Evolutionary conservation across 768 basidiomycete species (phyloP).

Genomic region (Clathrus columnatus): DNA sequence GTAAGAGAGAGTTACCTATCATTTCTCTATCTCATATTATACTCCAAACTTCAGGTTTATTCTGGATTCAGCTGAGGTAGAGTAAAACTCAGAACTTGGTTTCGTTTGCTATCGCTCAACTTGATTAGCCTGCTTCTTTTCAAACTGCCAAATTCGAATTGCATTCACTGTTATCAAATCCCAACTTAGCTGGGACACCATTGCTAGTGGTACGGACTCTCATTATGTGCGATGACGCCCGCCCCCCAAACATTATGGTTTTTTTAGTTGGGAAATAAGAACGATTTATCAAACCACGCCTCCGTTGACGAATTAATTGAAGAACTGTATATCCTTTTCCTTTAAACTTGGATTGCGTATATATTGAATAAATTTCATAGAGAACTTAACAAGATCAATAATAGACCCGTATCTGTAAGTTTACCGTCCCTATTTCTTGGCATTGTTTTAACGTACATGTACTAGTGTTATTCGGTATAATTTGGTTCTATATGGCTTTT

Average conservation of each 20-base stretch:
- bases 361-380: constrained; percentile 25
- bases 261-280: constrained; percentile 82
- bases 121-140: constrained; percentile 55
- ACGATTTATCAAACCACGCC: constrained; percentile 70
- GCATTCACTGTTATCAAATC: constrained; percentile 65
- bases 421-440: constrained; percentile 1
- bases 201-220: constrained; percentile 61
- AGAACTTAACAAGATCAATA: constrained; percentile 70
- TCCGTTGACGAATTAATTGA: constrained; percentile 78
- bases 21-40: neutral
- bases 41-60: constrained; percentile 54
- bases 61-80: constrained; percentile 83
- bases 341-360: neutral
- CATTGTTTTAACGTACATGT: neutral
- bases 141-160: constrained; percentile 78
- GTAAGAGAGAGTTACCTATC: constrained; percentile 37
- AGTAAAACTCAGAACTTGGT: neutral
- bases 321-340: constrained; percentile 45
- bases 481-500: neutral
- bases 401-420: constrained; percentile 80
- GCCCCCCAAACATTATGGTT: neutral
- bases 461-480: constrained; percentile 72
- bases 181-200: constrained; percentile 61
- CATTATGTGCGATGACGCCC: neutral
- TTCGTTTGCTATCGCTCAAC: too few relatives aligned